Percentiles rank a stretch among this genome's conserved stretches.
Evolutionary conservation across 2,329 filamentous ascomycete genomes (phyloP).

Genomic region (Magnaporthiopsis poae): DNA sequence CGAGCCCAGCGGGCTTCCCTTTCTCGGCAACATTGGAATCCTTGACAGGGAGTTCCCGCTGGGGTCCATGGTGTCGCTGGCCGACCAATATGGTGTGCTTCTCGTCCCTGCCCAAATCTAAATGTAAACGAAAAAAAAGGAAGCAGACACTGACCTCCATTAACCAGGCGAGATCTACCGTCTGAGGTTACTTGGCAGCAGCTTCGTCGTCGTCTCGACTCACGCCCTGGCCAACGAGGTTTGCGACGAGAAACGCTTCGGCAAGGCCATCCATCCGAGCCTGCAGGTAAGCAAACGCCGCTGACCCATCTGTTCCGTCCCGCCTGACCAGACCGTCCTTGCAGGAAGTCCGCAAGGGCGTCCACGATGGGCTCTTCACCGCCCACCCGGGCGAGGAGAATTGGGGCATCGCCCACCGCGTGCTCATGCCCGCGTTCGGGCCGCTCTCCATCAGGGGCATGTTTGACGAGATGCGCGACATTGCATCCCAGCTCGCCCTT

Average conservation of each 20-base stretch:
- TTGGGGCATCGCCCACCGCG: slow-evolving; percentile 58
- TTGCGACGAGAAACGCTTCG: slow-evolving; percentile 55
- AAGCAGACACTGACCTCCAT: no score
- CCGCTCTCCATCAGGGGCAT: slow-evolving; percentile 57
- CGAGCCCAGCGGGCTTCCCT: slow-evolving; percentile 51
- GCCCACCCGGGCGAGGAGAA: slow-evolving; percentile 41
- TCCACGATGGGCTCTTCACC: slow-evolving; percentile 60
- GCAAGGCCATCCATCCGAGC: slow-evolving; percentile 38
- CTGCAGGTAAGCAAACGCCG: no score
- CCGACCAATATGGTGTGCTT: slow-evolving; percentile 5
- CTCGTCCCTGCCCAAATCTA: no score
- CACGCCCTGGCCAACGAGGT: slow-evolving; percentile 45
- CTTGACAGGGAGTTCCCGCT: slow-evolving; percentile 32
- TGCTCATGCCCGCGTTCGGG: slow-evolving; percentile 60
- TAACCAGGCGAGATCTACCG: slow-evolving; percentile 15
- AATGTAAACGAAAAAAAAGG: no score
- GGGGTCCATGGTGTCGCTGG: slow-evolving; percentile 1
- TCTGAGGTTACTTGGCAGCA: slow-evolving; percentile 11
- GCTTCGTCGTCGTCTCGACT: slow-evolving; percentile 9
- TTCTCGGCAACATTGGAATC: slow-evolving; percentile 56
- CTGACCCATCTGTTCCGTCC: no score
- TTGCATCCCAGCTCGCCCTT: slow-evolving; percentile 54
- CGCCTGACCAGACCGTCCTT: no score
- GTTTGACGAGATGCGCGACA: slow-evolving; percentile 62
- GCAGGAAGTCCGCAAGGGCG: slow-evolving; percentile 46